phyloP scores from a whole-genome alignment of 1,139 yeast species.

The Martiniozyma asiatica region DNA sequence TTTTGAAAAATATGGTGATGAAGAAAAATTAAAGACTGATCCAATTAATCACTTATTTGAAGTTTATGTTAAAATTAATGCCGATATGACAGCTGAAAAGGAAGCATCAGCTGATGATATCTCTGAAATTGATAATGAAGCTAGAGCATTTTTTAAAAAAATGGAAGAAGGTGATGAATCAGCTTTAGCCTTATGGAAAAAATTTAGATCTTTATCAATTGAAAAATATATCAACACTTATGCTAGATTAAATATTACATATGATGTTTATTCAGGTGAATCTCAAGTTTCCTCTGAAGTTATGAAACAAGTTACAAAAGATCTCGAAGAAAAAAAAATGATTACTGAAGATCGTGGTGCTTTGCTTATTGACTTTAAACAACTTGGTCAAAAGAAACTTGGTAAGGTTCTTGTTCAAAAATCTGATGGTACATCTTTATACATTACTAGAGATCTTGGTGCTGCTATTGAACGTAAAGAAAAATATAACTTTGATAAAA shows the following conservation, averaged over 20 bases:
- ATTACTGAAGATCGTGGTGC: constrained; percentile 90
- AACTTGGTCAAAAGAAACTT: constrained; percentile 71
- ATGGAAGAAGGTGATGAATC: constrained; percentile 92
- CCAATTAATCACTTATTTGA: constrained; percentile 94
- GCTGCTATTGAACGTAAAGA: constrained; percentile 89
- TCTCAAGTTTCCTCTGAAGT: constrained; percentile 75
- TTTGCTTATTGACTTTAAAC: constrained; percentile 70
- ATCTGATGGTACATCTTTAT: constrained; percentile 90
- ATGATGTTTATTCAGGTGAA: constrained; percentile 89
- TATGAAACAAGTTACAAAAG: constrained; percentile 55
- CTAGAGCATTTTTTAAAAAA: constrained; percentile 74
- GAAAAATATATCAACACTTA: constrained; percentile 78
- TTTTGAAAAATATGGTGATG: constrained; percentile 73
- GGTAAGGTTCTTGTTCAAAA: constrained; percentile 93
- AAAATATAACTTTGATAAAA: constrained; percentile 79
- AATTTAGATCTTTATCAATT: constrained; percentile 83
- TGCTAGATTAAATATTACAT: constrained; percentile 80
- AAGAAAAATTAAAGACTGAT: constrained; percentile 55
- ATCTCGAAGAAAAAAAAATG: constrained; percentile 57
- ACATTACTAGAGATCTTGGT: constrained; percentile 94
- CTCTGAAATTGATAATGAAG: constrained; percentile 59
- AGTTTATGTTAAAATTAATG: constrained; percentile 81
- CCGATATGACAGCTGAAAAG: constrained; percentile 59
- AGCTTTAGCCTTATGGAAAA: constrained; percentile 71
- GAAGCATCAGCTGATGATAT: constrained; percentile 28